phyloP scores from a whole-genome alignment of 1,139 yeast genomes.

The Saccharomyces hybrid region DNA sequence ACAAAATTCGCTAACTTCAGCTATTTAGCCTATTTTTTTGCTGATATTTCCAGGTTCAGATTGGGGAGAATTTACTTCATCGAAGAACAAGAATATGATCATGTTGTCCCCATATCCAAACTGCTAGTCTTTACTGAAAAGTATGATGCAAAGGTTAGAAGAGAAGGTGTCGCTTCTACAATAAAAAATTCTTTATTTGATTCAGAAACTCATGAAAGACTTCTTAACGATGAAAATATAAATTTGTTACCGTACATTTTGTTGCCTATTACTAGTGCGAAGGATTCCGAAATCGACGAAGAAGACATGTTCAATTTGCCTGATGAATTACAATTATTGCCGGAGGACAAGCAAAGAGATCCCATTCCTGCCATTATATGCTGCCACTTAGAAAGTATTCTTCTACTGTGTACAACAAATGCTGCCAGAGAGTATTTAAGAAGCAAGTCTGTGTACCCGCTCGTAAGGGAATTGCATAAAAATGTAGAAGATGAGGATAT shows the following conservation, averaged over 20 bases:
- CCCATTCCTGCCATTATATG: conserved; percentile 54
- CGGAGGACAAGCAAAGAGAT: conserved; percentile 72
- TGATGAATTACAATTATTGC: conserved; percentile 75
- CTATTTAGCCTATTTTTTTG: conserved; percentile 80
- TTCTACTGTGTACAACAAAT: conserved; percentile 69
- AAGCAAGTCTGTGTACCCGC: conserved; percentile 69
- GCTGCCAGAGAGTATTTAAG: conserved; percentile 68
- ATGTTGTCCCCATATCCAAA: conserved; percentile 76
- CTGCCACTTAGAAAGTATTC: conserved; percentile 33
- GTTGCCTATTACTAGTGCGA: conserved; percentile 78
- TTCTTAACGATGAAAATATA: conserved; percentile 55
- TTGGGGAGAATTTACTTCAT: conserved; percentile 72
- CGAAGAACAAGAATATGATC: conserved; percentile 62
- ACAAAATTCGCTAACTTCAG: conserved; percentile 72
- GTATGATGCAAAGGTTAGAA: conserved; percentile 65
- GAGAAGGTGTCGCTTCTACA: conserved; percentile 91
- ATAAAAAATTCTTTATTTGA: conserved; percentile 87
- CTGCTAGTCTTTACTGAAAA: conserved; percentile 77
- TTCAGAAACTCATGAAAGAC: conserved; percentile 52
- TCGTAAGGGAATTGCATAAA: conserved; percentile 78
- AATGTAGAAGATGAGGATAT: conserved; percentile 58
- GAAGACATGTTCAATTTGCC: conserved; percentile 87
- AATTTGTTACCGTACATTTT: conserved; percentile 75
- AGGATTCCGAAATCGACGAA: conserved; percentile 54
- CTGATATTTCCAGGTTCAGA: conserved; percentile 72